phyloP scores from a whole-genome alignment of 108 stramenopile genomes.

The Cylindrotheca closterium region DNA sequence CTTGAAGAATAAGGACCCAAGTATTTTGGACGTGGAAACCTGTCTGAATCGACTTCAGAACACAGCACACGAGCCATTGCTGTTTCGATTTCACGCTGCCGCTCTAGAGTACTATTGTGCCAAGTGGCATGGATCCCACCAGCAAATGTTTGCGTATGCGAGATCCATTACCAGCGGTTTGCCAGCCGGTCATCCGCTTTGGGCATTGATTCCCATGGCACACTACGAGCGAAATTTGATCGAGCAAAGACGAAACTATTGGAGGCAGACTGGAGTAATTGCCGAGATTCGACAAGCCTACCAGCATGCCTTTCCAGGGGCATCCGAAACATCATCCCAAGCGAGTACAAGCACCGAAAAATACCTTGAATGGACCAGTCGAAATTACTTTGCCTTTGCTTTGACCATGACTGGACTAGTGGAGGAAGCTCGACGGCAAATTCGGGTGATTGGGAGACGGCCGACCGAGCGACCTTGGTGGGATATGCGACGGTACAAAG shows the following conservation, averaged over 20 bases:
- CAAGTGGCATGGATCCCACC: conserved; percentile 1
- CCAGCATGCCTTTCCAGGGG: conserved; percentile 1
- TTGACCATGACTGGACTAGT: background rate
- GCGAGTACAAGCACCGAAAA: background rate
- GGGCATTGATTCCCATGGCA: conserved; percentile 7
- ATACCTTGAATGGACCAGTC: conserved; percentile 5
- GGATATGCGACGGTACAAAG: background rate
- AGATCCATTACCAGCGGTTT: background rate
- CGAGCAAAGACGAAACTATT: background rate
- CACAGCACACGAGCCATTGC: background rate
- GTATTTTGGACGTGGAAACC: background rate
- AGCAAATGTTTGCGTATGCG: conserved; percentile 1
- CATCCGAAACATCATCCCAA: background rate
- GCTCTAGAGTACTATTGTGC: conserved; percentile 1
- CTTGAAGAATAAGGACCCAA: background rate
- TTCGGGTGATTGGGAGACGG: conserved; percentile 7
- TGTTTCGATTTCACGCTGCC: background rate
- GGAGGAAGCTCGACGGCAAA: background rate
- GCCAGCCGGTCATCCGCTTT: conserved; percentile 4
- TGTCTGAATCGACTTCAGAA: background rate
- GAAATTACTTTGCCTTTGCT: background rate
- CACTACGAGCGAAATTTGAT: conserved; percentile 5
- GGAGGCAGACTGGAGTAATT: background rate
- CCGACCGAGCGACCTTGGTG: conserved; percentile 1
- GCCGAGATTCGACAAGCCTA: background rate